Evolutionary conservation across 805 yeast genomes (phyloP), one percentile per base, ranked within the genome.

Genomic region (Wickerhamomyces silvicola): DNA sequence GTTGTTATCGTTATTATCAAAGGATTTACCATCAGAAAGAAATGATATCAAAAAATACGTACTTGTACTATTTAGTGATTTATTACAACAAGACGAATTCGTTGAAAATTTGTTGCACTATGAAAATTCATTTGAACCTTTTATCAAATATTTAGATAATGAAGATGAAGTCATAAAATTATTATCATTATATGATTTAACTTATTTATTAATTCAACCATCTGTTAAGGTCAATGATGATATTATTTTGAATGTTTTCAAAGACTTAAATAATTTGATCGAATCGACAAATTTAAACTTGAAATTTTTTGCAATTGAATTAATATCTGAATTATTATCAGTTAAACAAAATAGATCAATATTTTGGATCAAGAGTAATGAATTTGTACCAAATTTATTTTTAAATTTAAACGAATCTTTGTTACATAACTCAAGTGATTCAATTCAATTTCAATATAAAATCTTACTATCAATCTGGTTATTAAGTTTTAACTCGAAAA

Each of bases 391-490:
- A 7, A 17, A 68, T 1, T 48, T 81, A 22, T 58, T 75, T 37
- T 58, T 56, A 35, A 62, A 74, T 27, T 59, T 78, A 43, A 55
- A 53, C 35, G 59, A 62, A 30, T 57, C 62, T 27, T 50, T 59
- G 22, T 41, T 45, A 10, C 36, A 51, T 13, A 50, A 45, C 32
- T 36, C 55, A 6, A 52, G 52, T 17, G 55, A 58, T 9, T 37
- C 49, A 23, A 49, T 58, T 25, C 98, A 92, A 64, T 70, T 86
- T 46, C 87, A 81, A 56, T 92, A 92, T 61, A 74, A 83, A 48
- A 67, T 80, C 6, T 69, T 90, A 42, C 67, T 92, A 52, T 68
- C 80, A 15, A 64, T 85, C 28, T 92, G 98, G 98, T 66, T 87
- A 32, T 65, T 86, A 39, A 76, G 95, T 4, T 92, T 90, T 62